These are phyloP conservation scores for Isatis tinctoria DNA, from an alignment of 345 rosid species.

Conservation along the genomic window DNA sequence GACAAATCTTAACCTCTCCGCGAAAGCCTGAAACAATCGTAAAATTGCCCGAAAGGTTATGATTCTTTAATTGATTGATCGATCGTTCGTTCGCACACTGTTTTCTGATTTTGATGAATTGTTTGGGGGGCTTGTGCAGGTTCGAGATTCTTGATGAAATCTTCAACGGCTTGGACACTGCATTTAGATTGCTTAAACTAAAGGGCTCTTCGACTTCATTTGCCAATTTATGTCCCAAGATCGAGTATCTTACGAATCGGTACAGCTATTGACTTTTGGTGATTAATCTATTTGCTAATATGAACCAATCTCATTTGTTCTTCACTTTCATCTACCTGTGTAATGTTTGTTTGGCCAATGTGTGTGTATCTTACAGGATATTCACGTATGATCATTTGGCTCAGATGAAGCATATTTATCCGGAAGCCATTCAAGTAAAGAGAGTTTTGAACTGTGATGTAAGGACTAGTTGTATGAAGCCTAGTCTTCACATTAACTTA, in stretches of 20 bases:
- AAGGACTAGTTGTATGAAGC: constrained; percentile 66
- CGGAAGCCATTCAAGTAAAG: constrained; percentile 70
- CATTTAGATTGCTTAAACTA: constrained; percentile 51
- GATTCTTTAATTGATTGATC: not conserved
- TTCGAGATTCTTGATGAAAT: constrained; percentile 50
- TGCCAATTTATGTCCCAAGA: constrained; percentile 52
- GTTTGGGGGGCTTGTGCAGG: constrained; percentile 26
- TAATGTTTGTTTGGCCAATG: not conserved
- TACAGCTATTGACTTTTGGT: constrained; percentile 21
- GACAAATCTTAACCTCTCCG: constrained; percentile 42
- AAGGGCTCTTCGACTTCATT: constrained; percentile 56
- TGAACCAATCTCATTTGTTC: not conserved
- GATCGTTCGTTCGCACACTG: not conserved
- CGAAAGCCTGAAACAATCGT: not conserved
- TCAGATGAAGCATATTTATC: constrained; percentile 69
- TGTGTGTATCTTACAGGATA: constrained; percentile 46
- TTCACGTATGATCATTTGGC: constrained; percentile 63
- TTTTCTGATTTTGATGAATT: not conserved
- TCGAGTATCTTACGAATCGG: constrained; percentile 74
- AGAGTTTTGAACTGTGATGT: constrained; percentile 55
- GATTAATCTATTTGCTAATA: no score
- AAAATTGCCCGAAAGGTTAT: constrained; percentile 45
- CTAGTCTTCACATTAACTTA: constrained; percentile 58
- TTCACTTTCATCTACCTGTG: not conserved
- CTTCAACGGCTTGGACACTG: constrained; percentile 59